Conservation (phyloP, 208 protist species). For the Leishmania gerbilli region DNA sequence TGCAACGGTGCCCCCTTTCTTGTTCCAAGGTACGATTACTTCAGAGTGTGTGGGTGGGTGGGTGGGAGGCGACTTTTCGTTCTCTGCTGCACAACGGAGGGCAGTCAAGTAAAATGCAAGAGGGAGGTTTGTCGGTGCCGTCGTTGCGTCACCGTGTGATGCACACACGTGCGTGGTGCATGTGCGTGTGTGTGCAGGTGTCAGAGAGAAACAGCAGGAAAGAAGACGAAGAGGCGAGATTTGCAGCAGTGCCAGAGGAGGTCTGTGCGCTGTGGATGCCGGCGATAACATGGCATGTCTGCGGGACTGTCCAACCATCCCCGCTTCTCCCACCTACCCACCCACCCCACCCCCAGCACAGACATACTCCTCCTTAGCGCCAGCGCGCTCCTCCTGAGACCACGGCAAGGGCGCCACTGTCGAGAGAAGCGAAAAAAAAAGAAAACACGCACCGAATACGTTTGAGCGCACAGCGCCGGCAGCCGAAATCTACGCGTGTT, state of each 20-base stretch:
- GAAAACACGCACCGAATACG: not conserved
- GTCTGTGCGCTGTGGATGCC: not conserved
- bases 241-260: not conserved
- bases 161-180: no score
- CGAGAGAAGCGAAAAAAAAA: not conserved
- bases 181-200: not conserved
- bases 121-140: no score
- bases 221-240: not conserved
- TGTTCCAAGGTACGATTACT: no score
- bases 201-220: no score
- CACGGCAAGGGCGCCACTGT: not conserved
- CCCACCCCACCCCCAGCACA: not conserved
- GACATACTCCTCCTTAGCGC: not conserved
- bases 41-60: not conserved
- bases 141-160: not conserved
- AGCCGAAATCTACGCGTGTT: not conserved
- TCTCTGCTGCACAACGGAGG: not conserved
- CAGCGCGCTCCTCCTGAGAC: not conserved
- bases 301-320: not conserved
- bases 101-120: not conserved
- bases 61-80: not conserved
- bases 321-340: not conserved
- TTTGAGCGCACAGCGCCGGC: not conserved
- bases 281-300: not conserved
- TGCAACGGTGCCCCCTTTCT: no score